Percentiles rank a stretch among this genome's conserved stretches.
Conservation (phyloP, 1,284 basidiomycete genomes). For the Mycena citricolor region DNA sequence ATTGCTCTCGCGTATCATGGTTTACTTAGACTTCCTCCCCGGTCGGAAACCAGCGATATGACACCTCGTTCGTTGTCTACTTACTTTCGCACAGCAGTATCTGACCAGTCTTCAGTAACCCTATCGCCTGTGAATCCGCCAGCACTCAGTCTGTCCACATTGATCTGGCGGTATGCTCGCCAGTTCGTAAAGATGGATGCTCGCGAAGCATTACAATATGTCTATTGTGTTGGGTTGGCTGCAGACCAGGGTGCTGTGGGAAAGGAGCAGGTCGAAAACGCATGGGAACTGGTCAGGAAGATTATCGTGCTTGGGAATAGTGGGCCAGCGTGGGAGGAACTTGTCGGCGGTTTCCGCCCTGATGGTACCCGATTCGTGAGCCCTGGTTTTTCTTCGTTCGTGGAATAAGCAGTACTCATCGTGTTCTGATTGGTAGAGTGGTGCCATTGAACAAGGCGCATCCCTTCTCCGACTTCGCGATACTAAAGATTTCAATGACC, state of each 20-base stretch:
- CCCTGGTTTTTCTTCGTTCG: conserved; percentile 23
- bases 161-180: conserved; percentile 92
- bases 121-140: conserved; percentile 63
- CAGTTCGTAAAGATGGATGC: conserved; percentile 91
- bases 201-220: conserved; percentile 92
- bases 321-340: conserved; percentile 83
- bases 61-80: conserved; percentile 63
- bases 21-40: conserved; percentile 79
- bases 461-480: conserved; percentile 75
- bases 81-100: background rate
- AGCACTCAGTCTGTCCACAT: conserved; percentile 78
- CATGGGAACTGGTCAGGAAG: conserved; percentile 86
- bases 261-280: conserved; percentile 79
- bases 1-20: conserved; percentile 94
- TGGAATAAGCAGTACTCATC: background rate
- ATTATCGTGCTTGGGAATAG: conserved; percentile 87
- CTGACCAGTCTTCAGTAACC: conserved; percentile 15
- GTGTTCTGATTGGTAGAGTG: conserved; percentile 51
- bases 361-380: conserved; percentile 88
- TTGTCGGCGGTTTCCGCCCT: conserved; percentile 87
- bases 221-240: conserved; percentile 85
- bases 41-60: conserved; percentile 78
- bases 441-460: conserved; percentile 84
- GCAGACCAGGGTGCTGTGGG: conserved; percentile 77
- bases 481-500: conserved; percentile 73